Evolutionary conservation across 2,329 filamentous ascomycete species (phyloP).

Genomic region (Fusarium begoniae): DNA sequence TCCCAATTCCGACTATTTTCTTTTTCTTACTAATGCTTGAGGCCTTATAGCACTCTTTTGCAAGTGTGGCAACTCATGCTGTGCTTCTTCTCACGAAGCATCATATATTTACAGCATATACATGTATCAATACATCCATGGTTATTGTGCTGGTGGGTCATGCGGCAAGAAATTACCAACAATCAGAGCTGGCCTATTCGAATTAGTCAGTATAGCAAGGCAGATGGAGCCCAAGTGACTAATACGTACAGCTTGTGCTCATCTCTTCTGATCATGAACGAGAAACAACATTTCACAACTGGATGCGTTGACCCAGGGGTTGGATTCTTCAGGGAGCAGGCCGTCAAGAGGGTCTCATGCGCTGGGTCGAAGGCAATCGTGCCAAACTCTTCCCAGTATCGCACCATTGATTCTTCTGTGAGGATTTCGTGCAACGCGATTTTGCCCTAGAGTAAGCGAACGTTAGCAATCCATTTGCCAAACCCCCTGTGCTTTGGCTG

Average conservation of each 20-base stretch:
- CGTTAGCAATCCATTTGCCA: slow-evolving; percentile 22
- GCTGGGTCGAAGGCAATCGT: slow-evolving; percentile 95
- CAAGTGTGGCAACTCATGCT: neutral
- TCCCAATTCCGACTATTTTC: slow-evolving; percentile 14
- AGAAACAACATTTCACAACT: slow-evolving; percentile 93
- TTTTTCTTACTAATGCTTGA: slow-evolving; percentile 15
- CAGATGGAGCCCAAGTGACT: neutral
- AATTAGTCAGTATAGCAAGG: slow-evolving; percentile 45
- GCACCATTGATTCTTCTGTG: slow-evolving; percentile 91
- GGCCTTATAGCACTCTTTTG: neutral
- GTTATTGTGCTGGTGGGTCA: slow-evolving; percentile 59
- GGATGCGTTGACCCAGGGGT: slow-evolving; percentile 73
- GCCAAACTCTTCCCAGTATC: slow-evolving; percentile 99
- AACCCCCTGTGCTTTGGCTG: neutral
- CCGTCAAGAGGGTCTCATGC: slow-evolving; percentile 95
- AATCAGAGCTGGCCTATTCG: slow-evolving; percentile 83
- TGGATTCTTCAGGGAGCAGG: slow-evolving; percentile 88
- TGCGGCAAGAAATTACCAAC: slow-evolving; percentile 97
- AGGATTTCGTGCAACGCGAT: slow-evolving; percentile 96
- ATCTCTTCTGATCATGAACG: slow-evolving; percentile 94
- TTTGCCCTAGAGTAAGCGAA: slow-evolving; percentile 72
- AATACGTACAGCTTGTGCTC: slow-evolving; percentile 89
- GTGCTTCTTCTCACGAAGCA: neutral
- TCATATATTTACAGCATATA: neutral
- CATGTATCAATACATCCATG: neutral